A percentile compares a stretch with the other conserved stretches of the same genome.
Conservation (phyloP, 2,329 filamentous ascomycete species). For the Basipetospora chlamydospora region DNA sequence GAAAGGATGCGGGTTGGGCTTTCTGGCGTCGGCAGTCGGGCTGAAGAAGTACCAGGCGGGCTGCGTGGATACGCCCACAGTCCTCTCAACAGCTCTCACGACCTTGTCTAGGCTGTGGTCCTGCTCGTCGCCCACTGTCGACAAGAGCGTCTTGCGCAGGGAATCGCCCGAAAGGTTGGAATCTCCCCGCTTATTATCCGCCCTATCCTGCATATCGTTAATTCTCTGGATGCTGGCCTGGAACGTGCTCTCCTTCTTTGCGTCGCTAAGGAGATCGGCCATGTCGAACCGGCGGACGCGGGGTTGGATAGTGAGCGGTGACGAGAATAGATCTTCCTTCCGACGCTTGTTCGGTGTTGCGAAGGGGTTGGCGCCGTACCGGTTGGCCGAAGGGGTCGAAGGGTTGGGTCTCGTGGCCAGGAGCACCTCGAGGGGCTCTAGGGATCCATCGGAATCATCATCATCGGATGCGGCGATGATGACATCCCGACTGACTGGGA, state of each 20-base stretch:
- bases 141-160: conserved; percentile 4
- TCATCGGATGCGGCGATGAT: conserved; percentile 5
- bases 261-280: conserved; percentile 44
- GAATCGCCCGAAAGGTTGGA: conserved; percentile 5
- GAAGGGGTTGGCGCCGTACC: neutral
- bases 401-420: neutral
- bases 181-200: neutral
- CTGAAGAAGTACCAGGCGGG: conserved; percentile 36
- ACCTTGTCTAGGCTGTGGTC: conserved; percentile 8
- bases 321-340: neutral
- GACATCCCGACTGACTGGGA: conserved; percentile 2
- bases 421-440: conserved; percentile 3
- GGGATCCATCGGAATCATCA: conserved; percentile 3
- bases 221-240: conserved; percentile 33
- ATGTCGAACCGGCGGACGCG: conserved; percentile 33
- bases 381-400: neutral
- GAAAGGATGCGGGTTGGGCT: neutral
- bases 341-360: neutral
- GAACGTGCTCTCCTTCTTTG: conserved; percentile 41
- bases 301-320: conserved; percentile 5
- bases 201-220: conserved; percentile 1
- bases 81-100: conserved; percentile 34
- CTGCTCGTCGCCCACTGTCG: conserved; percentile 6
- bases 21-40: neutral
- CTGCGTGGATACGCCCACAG: conserved; percentile 21